A percentile compares a stretch with the other conserved stretches of the same genome.
phyloP scores from a whole-genome alignment of 352 stramenopile species.

The Lagenidium sp. region DNA sequence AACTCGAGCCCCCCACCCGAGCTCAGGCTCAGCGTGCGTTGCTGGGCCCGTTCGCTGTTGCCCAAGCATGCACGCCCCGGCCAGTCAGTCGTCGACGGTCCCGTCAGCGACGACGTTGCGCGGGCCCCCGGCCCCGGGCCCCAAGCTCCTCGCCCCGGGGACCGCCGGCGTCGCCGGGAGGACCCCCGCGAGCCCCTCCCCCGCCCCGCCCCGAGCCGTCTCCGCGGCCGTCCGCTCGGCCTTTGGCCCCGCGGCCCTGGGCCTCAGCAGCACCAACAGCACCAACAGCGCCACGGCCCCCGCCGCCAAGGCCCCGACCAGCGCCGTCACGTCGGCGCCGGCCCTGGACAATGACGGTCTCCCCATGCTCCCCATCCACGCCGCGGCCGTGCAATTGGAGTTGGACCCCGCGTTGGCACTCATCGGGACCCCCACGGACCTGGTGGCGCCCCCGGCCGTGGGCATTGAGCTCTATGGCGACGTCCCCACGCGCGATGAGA shows the following conservation, averaged over 20 bases:
- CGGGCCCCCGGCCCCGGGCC: too few species aligned
- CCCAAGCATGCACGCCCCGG: neutral
- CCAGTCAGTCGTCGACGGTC: slow-evolving; percentile 4
- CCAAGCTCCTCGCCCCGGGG: neutral
- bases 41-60: too few species aligned
- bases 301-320: too few species aligned
- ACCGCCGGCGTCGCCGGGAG: neutral
- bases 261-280: neutral
- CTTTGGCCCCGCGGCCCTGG: neutral
- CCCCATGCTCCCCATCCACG: slow-evolving; percentile 11
- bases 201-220: neutral
- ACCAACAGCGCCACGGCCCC: neutral
- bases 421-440: too few species aligned
- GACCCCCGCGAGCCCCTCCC: neutral
- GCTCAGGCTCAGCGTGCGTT: too few species aligned
- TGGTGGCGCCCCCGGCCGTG: slow-evolving; percentile 1
- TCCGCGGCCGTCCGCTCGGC: neutral
- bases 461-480: slow-evolving; percentile 8
- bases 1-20: neutral
- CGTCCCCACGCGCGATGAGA: slow-evolving; percentile 9
- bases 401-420: too few species aligned
- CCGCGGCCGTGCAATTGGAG: neutral
- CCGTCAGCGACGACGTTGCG: neutral
- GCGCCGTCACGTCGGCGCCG: neutral
- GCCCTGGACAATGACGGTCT: slow-evolving; percentile 10